Percentiles rank a stretch among this genome's conserved stretches.
Evolutionary conservation across 2,329 filamentous ascomycete species (phyloP).

Genomic region (Pseudogymnoascus sp.): DNA sequence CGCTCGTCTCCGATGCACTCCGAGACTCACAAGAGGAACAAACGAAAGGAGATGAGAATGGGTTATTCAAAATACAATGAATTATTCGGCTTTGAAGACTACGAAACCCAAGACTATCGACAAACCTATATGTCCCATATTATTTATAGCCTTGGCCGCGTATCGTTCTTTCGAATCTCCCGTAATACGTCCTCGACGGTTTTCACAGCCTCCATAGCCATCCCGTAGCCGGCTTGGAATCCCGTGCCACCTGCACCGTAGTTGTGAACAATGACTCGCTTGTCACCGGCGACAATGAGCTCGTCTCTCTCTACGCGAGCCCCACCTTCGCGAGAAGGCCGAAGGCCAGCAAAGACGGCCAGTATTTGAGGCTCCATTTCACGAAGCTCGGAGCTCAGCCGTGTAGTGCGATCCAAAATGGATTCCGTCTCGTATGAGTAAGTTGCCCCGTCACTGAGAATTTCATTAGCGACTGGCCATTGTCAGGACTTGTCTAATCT

Average conservation of each 20-base stretch:
- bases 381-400: constrained; percentile 28
- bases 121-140: neutral
- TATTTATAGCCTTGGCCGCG: neutral
- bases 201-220: constrained; percentile 32
- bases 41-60: neutral
- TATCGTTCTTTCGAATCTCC: constrained; percentile 8
- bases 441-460: constrained; percentile 28
- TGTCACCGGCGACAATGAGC: constrained; percentile 22
- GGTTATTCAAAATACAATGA: neutral
- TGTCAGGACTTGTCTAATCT: constrained; percentile 10
- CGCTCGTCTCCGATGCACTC: neutral
- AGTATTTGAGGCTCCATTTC: constrained; percentile 26
- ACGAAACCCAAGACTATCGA: neutral
- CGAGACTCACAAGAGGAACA: neutral
- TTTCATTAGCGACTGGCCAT: neutral
- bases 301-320: constrained; percentile 28
- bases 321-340: constrained; percentile 33
- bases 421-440: constrained; percentile 32
- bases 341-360: constrained; percentile 28
- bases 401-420: constrained; percentile 31
- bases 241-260: constrained; percentile 40
- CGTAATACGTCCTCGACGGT: constrained; percentile 25
- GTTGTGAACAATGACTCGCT: constrained; percentile 31
- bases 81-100: neutral
- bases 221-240: constrained; percentile 36